These are phyloP conservation scores for Lecanicillium sp. DNA, from an alignment of 2,329 filamentous ascomycete species.

Conservation along the genomic window DNA sequence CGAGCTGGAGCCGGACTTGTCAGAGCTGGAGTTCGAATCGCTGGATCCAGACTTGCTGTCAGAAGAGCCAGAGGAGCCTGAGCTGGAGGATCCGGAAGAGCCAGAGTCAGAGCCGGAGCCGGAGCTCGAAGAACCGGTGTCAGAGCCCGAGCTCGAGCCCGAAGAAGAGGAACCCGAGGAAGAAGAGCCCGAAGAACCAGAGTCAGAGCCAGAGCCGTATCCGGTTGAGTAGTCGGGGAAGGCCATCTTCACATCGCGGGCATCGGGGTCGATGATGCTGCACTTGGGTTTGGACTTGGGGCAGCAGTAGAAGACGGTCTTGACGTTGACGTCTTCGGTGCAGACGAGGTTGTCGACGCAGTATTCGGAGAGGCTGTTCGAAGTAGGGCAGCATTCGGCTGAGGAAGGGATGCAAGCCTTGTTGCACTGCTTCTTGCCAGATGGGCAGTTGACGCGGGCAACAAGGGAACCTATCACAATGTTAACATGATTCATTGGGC, in stretches of 20 bases:
- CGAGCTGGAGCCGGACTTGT: neutral
- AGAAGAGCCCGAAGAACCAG: neutral
- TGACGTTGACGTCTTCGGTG: neutral
- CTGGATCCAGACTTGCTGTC: neutral
- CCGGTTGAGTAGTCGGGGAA: too few relatives aligned
- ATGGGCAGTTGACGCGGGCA: neutral
- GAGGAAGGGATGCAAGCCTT: neutral
- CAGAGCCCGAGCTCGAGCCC: too few relatives aligned
- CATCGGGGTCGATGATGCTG: neutral
- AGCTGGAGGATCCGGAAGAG: neutral
- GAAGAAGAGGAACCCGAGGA: neutral
- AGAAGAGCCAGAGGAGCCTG: neutral
- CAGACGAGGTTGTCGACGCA: neutral
- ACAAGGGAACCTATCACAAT: neutral
- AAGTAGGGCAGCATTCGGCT: neutral
- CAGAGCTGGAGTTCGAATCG: neutral
- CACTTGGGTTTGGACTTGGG: constrained; percentile 1
- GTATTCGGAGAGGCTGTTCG: neutral
- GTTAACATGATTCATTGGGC: neutral
- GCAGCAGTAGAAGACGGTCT: neutral
- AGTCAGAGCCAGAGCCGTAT: too few relatives aligned
- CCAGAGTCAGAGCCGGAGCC: neutral
- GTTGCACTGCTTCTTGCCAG: neutral
- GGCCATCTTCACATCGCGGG: neutral
- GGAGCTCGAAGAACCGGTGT: neutral